Base-by-base conservation (phyloP, 768 basidiomycete species). In the Suillus placidus region DNA sequence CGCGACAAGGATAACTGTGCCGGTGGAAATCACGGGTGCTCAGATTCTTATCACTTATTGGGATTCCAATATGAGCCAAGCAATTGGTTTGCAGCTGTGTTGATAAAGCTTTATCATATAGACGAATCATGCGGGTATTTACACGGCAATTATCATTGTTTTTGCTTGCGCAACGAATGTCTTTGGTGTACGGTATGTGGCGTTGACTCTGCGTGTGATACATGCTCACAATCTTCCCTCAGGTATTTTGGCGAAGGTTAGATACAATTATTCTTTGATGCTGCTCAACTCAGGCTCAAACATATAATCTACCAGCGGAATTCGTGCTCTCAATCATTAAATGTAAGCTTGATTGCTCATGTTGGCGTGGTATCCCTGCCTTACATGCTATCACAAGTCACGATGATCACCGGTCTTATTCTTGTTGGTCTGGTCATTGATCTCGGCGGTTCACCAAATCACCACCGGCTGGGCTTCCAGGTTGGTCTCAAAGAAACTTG, bases 11-110 rank as follows among this genome's bases (percentile, higher is more conserved):
- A 87, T 90, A 62, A 83, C 88, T 1, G 81, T 86, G 0, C 90
- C 90, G 10, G 87, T 88, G n/a, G 91, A 93, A 78, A 83, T 94
- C 63, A 87, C 87, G 1, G 92, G 91, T 1, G 87, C 89, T 10
- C 83, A 85, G 16, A 83, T 93, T 60, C 75, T 94, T 12, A 79
- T 93, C 64, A 81, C 84, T 7, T 93, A 88, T 79, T 93, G 92
- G 91, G 88, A 91, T 75, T 68, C 76, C 35, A 79, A 89, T 68
- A 87, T 88, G 66, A 64, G 81, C 71, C 5, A 26, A 14, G 26
- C 16, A 47, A 51, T 63, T 45, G 51, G 35, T 35, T 43, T 57
- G 55, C 64, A 13, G 40, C 38, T 18, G 26, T 26, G n/a, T 34
- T 47, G 18, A 60, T 45, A 16, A 38, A 56, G 16, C 18, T 30